phyloP scores from a whole-genome alignment of 75 land plant genomes.

The Cupressus sempervirens region DNA sequence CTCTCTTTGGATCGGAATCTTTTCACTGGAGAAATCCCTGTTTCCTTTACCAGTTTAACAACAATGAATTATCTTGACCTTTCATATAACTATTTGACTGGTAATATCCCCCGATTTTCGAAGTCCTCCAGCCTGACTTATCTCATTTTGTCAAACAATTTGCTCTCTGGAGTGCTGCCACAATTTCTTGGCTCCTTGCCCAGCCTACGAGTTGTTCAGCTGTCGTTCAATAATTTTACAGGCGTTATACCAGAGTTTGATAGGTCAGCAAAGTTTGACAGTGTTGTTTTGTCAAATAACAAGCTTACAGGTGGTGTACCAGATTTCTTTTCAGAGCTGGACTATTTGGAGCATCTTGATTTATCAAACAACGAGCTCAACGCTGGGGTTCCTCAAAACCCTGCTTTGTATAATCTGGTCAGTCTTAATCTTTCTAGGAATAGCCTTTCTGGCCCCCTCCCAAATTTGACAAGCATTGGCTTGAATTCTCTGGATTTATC shows the following conservation, averaged over 20 bases:
- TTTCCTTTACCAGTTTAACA: slow-evolving; percentile 22
- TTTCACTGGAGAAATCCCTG: slow-evolving; percentile 31
- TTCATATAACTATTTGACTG: slow-evolving; percentile 31
- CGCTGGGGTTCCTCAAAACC: slow-evolving; percentile 12
- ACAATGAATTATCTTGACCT: slow-evolving; percentile 34
- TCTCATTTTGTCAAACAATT: slow-evolving; percentile 21
- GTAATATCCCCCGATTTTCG: slow-evolving; percentile 23
- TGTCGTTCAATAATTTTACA: slow-evolving; percentile 13
- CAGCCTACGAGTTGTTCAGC: slow-evolving; percentile 2
- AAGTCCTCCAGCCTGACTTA: slow-evolving; percentile 20
- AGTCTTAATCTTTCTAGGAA: slow-evolving; percentile 37
- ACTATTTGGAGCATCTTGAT: slow-evolving; percentile 18
- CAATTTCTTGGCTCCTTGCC: neutral
- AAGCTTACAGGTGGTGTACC: slow-evolving; percentile 21
- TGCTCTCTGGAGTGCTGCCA: slow-evolving; percentile 16
- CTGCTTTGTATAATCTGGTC: neutral
- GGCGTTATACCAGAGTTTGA: slow-evolving; percentile 10
- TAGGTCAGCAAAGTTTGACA: neutral
- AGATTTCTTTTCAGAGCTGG: neutral
- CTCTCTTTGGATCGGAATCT: slow-evolving; percentile 30
- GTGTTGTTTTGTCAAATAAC: slow-evolving; percentile 14
- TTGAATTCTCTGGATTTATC: slow-evolving; percentile 39
- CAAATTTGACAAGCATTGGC: slow-evolving; percentile 21
- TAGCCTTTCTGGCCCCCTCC: slow-evolving; percentile 32
- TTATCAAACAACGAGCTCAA: slow-evolving; percentile 16